Evolutionary conservation across 257 asterid genomes (phyloP).

Genomic region (Lycium barbarum): DNA sequence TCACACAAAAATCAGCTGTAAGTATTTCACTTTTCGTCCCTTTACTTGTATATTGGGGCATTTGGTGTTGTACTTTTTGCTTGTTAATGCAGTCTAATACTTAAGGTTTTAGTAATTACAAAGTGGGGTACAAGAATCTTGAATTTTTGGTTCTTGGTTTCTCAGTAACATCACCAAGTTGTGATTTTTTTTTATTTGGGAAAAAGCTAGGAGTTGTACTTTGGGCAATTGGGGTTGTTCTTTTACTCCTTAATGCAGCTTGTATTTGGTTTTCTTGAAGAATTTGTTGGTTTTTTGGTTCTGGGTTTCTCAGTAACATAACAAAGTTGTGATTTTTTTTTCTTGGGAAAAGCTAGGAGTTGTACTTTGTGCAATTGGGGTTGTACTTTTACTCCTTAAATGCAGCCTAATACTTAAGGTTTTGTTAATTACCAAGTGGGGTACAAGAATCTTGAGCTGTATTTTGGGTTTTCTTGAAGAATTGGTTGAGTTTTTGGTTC

Average conservation of each 20-base stretch:
- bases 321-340: no score
- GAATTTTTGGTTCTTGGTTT: neutral
- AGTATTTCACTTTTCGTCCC: slow-evolving; percentile 30
- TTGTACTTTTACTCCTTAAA: no score
- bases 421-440: neutral
- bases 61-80: slow-evolving; percentile 13
- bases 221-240: no score
- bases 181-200: no score
- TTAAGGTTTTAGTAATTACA: slow-evolving; percentile 31
- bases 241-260: no score
- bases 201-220: no score
- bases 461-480: neutral
- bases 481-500: neutral
- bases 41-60: neutral
- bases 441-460: no score
- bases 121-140: neutral
- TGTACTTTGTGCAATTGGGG: neutral
- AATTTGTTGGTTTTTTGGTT: no score
- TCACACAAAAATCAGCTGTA: slow-evolving; percentile 30
- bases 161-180: no score
- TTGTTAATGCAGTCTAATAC: neutral
- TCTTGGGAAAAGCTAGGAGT: no score
- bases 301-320: no score
- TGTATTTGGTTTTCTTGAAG: no score
- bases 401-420: slow-evolving; percentile 31